Conservation (phyloP, 352 stramenopile species). For the Globisporangium okanoganense region DNA sequence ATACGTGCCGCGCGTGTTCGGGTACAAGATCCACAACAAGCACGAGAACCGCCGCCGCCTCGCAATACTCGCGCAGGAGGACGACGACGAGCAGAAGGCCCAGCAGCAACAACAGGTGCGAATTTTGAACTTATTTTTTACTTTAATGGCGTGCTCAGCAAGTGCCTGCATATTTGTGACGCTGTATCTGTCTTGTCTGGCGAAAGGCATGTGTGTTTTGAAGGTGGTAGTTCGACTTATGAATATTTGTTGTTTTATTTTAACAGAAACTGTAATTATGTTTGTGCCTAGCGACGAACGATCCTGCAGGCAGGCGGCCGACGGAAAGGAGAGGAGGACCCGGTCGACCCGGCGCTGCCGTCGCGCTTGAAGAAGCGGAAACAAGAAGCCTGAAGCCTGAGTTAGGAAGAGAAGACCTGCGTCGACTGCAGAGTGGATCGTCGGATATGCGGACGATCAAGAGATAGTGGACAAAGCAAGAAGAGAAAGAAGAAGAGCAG, state of each 20-base stretch:
- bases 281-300: constrained; percentile 84
- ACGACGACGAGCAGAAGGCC: constrained; percentile 71
- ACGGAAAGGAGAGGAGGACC: constrained; percentile 69
- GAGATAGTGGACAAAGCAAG: constrained; percentile 11
- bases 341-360: constrained; percentile 26
- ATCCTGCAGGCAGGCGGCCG: constrained; percentile 40
- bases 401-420: constrained; percentile 12
- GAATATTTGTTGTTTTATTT: constrained; percentile 76
- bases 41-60: constrained; percentile 78
- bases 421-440: constrained; percentile 7
- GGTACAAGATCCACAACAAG: constrained; percentile 92
- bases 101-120: constrained; percentile 49
- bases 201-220: constrained; percentile 24
- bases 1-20: constrained; percentile 89
- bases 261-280: constrained; percentile 92
- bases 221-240: constrained; percentile 84
- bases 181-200: constrained; percentile 14
- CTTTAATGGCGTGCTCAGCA: background rate
- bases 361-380: constrained; percentile 76
- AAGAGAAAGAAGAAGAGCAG: constrained; percentile 15
- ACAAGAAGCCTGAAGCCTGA: constrained; percentile 45
- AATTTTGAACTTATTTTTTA: constrained; percentile 25
- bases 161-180: constrained; percentile 8
- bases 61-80: constrained; percentile 73
- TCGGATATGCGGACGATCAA: background rate